Evolutionary conservation across 208 protist genomes (phyloP), one percentile per base, ranked within the genome.

Genomic region (Novymonas esmeraldas): DNA sequence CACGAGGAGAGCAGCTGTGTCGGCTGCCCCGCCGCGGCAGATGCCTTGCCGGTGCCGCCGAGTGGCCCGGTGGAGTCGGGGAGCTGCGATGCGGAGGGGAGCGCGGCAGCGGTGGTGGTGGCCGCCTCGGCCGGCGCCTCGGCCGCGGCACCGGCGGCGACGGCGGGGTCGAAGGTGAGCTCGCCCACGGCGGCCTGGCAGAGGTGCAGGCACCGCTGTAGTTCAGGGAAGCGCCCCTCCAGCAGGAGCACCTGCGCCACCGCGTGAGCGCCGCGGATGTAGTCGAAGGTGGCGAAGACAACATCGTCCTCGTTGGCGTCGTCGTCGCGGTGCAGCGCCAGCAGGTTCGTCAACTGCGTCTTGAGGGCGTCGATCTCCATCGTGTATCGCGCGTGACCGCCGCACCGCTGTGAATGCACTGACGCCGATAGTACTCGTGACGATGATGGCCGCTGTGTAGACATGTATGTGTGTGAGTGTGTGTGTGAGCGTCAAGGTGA

Each of bases 281-380:
- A 85, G 60, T 82, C 73, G 48, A 90, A 84, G 13, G 81, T 89
- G 42, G 70, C 76, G 56, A 88, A 87, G 42, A 93, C 76, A 36
- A 92, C 82, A 66, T 87, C 80, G 46, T 94, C 90, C 31, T 81
- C 76, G 62, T 81, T 93, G 63, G 62, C 75, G 52, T 82, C 79
- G 9, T 87, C 79, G 54, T 89, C 82, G 14, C 68, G 68, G 63
- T 84, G 85, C 13, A 84, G 62, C 31, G 61, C 28, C 39, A 83
- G 73, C 34, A 95, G 65, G 38, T 70, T 65, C n/a, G 52, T 39
- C 38, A 93, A 60, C 46, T 84, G 58, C 38, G 39, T 57, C 33
- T 75, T 79, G 18, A 95, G 54, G 26, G 63, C 45, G 48, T 86
- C 76, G n/a, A 89, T 58, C 59, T 89, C 79, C 88, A 90, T 94